Evolutionary conservation across 768 basidiomycete genomes (phyloP), one percentile per base, ranked within the genome.

Genomic region (Rhodotorula graminis): DNA sequence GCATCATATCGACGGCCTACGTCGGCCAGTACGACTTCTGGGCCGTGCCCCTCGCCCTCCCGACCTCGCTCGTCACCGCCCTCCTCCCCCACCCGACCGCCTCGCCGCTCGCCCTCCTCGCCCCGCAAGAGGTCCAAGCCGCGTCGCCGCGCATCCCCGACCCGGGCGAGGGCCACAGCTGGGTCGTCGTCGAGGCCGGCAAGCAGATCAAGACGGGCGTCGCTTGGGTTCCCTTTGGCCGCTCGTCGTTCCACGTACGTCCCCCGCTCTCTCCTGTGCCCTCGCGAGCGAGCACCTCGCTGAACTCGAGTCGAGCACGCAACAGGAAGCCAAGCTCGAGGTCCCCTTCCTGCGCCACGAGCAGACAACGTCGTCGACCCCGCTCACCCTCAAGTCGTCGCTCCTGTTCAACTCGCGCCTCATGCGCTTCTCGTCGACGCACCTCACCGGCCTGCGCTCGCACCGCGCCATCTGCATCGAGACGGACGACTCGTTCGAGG

Each of bases 261-360:
- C 40, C 5, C n/a, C n/a, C n/a, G n/a, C n/a, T n/a, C n/a, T n/a
- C n/a, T n/a, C n/a, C n/a, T n/a, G n/a, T 16, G n/a, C 29, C 57
- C 16, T 16, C 23, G 6, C 27, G 19, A 15, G 16, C 21, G 37
- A 8, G 2, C 31, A 37, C 7, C 37, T 25, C 23, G 50, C 50
- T 27, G 23, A 52, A 1, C 25, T 27, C 50, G 6, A 8, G 0
- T 25, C 18, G 44, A 18, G 14, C 44, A 15, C 42, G 12, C 44
- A 18, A 46, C 61, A 74, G 69, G 73, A 74, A 70, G 73, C 73
- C n/a, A 74, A 74, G 55, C 61, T 74, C 29, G 73, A 74, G 53
- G 50, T 74, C 3, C 73, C 73, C 15, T 70, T 70, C 69, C 42
- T 73, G 15, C 69, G 58, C 2, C 69, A 70, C 44, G 65, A 57